These are phyloP conservation scores for Mariannaea sp. DNA, from an alignment of 2,329 filamentous ascomycete species.

Conservation along the genomic window DNA sequence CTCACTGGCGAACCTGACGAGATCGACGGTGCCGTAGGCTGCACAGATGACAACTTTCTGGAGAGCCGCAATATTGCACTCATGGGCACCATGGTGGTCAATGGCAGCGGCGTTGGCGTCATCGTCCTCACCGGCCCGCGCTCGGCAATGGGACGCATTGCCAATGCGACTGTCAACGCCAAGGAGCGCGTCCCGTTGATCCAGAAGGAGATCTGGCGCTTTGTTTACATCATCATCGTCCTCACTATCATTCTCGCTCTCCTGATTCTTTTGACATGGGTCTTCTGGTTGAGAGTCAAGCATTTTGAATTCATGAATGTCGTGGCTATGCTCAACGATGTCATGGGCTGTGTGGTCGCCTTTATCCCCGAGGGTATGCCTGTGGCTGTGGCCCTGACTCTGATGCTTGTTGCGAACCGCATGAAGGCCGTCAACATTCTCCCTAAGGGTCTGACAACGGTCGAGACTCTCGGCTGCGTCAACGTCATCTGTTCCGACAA, in stretches of 20 bases:
- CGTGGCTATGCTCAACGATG: slow-evolving; percentile 51
- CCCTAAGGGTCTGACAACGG: slow-evolving; percentile 48
- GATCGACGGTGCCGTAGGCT: slow-evolving; percentile 47
- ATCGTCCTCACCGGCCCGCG: slow-evolving; percentile 47
- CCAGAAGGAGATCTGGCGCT: slow-evolving; percentile 50
- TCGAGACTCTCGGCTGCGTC: slow-evolving; percentile 50
- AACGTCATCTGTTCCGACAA: slow-evolving; percentile 52
- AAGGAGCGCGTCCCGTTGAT: slow-evolving; percentile 48
- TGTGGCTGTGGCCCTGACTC: slow-evolving; percentile 45
- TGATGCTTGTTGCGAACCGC: slow-evolving; percentile 49
- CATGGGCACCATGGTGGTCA: slow-evolving; percentile 50
- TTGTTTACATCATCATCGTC: slow-evolving; percentile 49
- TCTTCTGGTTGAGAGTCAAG: slow-evolving; percentile 46
- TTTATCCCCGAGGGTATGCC: slow-evolving; percentile 50
- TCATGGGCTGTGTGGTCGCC: slow-evolving; percentile 50
- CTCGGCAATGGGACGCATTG: slow-evolving; percentile 50
- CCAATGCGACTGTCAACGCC: slow-evolving; percentile 43
- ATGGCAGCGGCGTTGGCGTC: slow-evolving; percentile 46
- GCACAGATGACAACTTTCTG: slow-evolving; percentile 48
- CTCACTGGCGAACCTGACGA: slow-evolving; percentile 51
- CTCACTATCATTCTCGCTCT: slow-evolving; percentile 47
- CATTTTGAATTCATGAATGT: slow-evolving; percentile 48
- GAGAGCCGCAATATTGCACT: slow-evolving; percentile 51
- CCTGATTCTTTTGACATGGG: slow-evolving; percentile 52
- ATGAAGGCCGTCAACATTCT: slow-evolving; percentile 51